Evolutionary conservation across 2,329 filamentous ascomycete species (phyloP), one percentile per base, ranked within the genome.

Genomic region (Emergomyces orientalis): DNA sequence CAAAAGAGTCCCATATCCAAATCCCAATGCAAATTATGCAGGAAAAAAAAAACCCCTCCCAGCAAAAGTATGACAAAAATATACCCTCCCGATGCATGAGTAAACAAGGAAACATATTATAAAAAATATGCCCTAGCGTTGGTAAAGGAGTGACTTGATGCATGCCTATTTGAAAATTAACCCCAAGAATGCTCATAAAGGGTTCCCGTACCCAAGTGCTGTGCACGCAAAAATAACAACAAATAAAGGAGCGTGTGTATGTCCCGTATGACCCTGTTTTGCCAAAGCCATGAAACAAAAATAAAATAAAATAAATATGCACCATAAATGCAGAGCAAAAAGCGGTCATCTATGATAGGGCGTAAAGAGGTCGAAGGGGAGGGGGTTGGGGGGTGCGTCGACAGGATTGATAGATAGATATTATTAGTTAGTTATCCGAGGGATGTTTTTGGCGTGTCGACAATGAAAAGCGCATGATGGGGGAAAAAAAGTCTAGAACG

Each of bases 1-100:
- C 52, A 61, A 41, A n/a, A 60, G 62, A 62, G 58, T 62, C 65
- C 62, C 59, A 54, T 57, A 58, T 60, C 65, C 63, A 66, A 47
- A 64, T 64, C 62, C 65, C 64, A 64, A 65, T 56, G 54, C 52
- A 37, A 55, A 22, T 56, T 39, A 67, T 65, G 65, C 65, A 34
- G 49, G 13, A 41, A 30, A 25, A 52, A 39, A 32, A n/a, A 13
- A 32, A n/a, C n/a, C n/a, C n/a, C n/a, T n/a, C 32, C 32, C 32
- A 32, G 32, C 32, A 25, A 13, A 30, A 37, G 32, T 19, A 2
- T 2, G 9, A 32, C 14, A 39, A 14, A 14, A 32, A n/a, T 54
- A 39, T 22, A 37, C 2, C 3, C 19, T 14, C 56, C 56, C 56
- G 56, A 59, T 59, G 56, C 56, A 59, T 58, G 27, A 37, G 45